Evolutionary conservation across 257 asterid species (phyloP), one percentile per base, ranked within the genome.

Genomic region (Pogostemon cablin): DNA sequence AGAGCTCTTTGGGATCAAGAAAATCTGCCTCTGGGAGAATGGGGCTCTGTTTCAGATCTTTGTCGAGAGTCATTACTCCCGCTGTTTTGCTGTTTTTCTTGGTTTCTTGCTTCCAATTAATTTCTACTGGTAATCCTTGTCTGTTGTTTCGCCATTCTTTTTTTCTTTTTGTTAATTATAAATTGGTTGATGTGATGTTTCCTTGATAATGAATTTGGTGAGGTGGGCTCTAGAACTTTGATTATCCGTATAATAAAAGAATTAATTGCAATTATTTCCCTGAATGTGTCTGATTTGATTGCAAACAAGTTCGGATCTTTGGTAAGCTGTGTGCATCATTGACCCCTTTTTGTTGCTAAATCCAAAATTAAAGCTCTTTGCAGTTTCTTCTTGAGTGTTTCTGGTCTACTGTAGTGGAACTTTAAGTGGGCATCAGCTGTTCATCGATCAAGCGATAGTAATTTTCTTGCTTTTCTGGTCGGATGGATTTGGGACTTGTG

Each of bases 41-140:
- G 96, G 81, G 56, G 7, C 52, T 69, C 65, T 71, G 77, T 58
- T 68, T 59, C 72, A 77, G 80, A 78, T 87, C 86, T 71, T 62
- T 72, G 25, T 35, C 58, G 43, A 85, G 67, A 72, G 57, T 80
- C 74, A 48, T 73, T 43, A 38, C 68, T 66, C 72, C 75, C 59
- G 6, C 82, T 76, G 8, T 79, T 67, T 20, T 75, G 56, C 66
- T 84, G 34, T 62, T 80, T 12, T 72, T 86, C 68, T 79, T 81
- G 74, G 41, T 85, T 53, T 82, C 85, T 77, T 88, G 85, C 78
- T 80, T 77, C 86, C 80, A 63, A 73, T 85, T 86, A 73, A 68
- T 86, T 56, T 73, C 95, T 10, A 82, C 85, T 78, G 93, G 96
- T 86, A 73, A 56, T 48, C 70, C 3, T 0, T 58, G 42, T 63